Percentiles rank a stretch among this genome's conserved stretches.
phyloP scores from a whole-genome alignment of 208 protist species.

The Acanthamoeba rhysodes region DNA sequence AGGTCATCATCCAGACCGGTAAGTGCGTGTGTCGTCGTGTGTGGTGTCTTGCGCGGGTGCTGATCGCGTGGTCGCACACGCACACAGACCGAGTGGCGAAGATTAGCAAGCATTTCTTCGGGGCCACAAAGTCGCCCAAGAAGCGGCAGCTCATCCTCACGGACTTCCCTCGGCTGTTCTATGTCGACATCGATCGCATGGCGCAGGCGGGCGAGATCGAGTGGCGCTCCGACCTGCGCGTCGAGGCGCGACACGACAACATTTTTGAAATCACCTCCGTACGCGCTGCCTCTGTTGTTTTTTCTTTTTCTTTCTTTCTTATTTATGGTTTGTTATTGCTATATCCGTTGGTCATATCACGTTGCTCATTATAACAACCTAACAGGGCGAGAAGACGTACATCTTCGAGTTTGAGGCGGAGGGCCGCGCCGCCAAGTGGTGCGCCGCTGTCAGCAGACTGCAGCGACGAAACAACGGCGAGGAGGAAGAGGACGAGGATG shows the following conservation, averaged over 20 bases:
- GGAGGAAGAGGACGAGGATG: background rate
- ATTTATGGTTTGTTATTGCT: background rate
- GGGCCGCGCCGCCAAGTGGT: background rate
- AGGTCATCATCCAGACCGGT: constrained; percentile 27
- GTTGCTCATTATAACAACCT: background rate
- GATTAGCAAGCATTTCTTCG: constrained; percentile 75
- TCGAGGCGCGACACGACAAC: constrained; percentile 64
- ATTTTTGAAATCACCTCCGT: constrained; percentile 83
- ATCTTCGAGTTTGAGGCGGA: background rate
- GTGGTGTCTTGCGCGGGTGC: background rate
- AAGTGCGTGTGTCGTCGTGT: background rate
- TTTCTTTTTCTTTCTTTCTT: background rate
- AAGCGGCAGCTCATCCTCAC: constrained; percentile 85
- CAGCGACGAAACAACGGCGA: background rate
- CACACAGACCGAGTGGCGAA: constrained; percentile 78
- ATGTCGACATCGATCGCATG: constrained; percentile 84
- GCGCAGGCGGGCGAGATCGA: constrained; percentile 81
- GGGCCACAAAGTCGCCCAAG: constrained; percentile 60
- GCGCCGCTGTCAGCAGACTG: background rate
- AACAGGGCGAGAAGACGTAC: background rate
- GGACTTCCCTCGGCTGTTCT: constrained; percentile 83
- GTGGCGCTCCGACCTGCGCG: constrained; percentile 73
- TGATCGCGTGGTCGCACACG: constrained; percentile 20
- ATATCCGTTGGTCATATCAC: no score
- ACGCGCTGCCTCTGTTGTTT: background rate